Base-by-base conservation (phyloP, 345 rosid species). In the Brassica juncea region DNA sequence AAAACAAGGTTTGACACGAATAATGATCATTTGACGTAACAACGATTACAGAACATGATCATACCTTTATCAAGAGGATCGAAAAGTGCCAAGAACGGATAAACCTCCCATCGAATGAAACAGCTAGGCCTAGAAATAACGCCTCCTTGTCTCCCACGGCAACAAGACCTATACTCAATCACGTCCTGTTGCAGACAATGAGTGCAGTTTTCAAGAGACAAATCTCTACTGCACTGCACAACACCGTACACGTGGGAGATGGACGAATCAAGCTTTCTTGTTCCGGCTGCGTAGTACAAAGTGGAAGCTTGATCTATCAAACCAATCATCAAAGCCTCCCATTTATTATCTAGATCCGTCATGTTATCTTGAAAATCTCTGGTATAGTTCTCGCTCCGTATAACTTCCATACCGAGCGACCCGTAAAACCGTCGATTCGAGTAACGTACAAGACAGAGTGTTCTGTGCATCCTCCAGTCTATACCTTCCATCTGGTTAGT, bases 141-240 rank as follows among this genome's bases (percentile, higher is more conserved):
- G 0, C 77, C 87, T 58, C 88, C 93, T 19, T n/a, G 68, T 23
- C 3, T 75, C 10, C 81, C 79, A 1, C 25, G 27, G 49, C 88
- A 84, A 49, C 84, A 84, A 8, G 0, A 25, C n/a, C 72, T 78
- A 55, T 81, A 68, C 11, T 12, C 4, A 5, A 42, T 2, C n/a
- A 71, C 61, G 25, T 78, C 82, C 1, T 0, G 15, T 11, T 55
- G 47, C 9, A 88, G 82, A 75, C 91, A 88, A 2, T 2, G 0
- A 0, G 39, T 31, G 59, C 88, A 88, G 4, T 68, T 83, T 1
- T 0, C 0, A 1, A 28, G 5, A 12, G 86, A 76, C 9, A 88
- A 1, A 62, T 88, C 90, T 12, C 72, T 81, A 1, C 79, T 85
- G 68, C 94, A 90, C 83, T 88, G 87, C 7, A 34, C 82, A 2